Conservation (phyloP, 176 grass and related monocot species). For the Avena atlantica region DNA sequence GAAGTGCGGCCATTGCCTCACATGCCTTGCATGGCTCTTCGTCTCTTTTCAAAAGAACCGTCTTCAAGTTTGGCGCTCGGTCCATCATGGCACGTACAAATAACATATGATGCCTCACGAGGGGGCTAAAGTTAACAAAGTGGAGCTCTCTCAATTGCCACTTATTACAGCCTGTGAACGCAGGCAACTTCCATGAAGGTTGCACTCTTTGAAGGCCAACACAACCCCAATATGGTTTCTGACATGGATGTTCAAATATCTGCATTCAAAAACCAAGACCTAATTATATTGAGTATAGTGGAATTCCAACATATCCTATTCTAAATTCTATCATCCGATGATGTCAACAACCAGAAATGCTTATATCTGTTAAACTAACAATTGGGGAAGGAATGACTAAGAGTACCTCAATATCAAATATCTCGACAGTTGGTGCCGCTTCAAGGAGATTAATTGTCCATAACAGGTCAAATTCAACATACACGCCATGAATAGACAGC, state of each 20-base stretch:
- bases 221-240: neutral
- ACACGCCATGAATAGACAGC: neutral
- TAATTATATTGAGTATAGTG: neutral
- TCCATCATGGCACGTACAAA: neutral
- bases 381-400: neutral
- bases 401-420: neutral
- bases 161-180: neutral
- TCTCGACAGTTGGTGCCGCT: neutral
- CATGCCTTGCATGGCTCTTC: neutral
- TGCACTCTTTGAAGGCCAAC: neutral
- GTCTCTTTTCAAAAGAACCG: neutral
- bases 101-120: neutral
- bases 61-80: neutral
- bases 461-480: neutral
- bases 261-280: neutral
- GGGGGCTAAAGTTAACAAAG: neutral
- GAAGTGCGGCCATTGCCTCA: neutral
- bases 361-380: neutral
- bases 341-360: neutral
- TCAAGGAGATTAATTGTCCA: neutral
- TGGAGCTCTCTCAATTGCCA: neutral
- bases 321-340: neutral
- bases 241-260: neutral
- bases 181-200: neutral
- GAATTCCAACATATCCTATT: too few relatives aligned